These are phyloP conservation scores for Mycosphaerella arachidis DNA, from an alignment of 2,329 filamentous ascomycete species.

Conservation along the genomic window DNA sequence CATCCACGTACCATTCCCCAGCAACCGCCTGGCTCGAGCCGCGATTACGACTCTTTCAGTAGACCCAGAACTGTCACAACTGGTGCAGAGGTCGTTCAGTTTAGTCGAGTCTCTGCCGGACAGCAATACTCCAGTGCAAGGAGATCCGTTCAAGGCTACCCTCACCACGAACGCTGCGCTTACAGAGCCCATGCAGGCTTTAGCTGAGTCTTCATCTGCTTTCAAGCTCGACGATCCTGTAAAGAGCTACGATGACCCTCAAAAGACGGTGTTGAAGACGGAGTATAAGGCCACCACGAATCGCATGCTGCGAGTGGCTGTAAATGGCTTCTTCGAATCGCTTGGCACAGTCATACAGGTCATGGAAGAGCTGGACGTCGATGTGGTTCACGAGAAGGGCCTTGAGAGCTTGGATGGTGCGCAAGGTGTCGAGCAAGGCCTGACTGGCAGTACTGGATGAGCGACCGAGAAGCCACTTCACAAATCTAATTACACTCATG, in stretches of 20 bases:
- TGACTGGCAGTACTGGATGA: slow-evolving; percentile 30
- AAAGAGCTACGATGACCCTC: slow-evolving; percentile 20
- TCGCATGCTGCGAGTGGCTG: slow-evolving; percentile 90
- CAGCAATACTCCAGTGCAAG: slow-evolving; percentile 13
- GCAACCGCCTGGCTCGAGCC: slow-evolving; percentile 67
- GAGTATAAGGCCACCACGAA: slow-evolving; percentile 87
- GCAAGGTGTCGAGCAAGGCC: slow-evolving; percentile 37
- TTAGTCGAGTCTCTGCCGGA: slow-evolving; percentile 37
- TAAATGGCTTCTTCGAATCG: slow-evolving; percentile 95
- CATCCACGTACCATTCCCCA: slow-evolving; percentile 77
- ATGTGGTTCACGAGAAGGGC: slow-evolving; percentile 59
- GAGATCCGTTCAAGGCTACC: slow-evolving; percentile 19
- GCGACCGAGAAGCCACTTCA: not conserved
- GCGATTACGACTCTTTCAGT: slow-evolving; percentile 74
- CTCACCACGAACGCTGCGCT: slow-evolving; percentile 17
- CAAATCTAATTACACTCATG: not conserved
- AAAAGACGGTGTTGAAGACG: slow-evolving; percentile 59
- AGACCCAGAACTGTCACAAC: slow-evolving; percentile 81
- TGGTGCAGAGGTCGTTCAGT: slow-evolving; percentile 69
- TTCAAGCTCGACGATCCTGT: not conserved
- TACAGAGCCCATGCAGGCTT: slow-evolving; percentile 10
- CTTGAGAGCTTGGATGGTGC: slow-evolving; percentile 39
- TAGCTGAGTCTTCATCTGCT: not conserved
- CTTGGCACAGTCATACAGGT: slow-evolving; percentile 78
- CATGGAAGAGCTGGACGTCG: slow-evolving; percentile 84